phyloP scores from a whole-genome alignment of 2,329 filamentous ascomycete genomes.

The Paracorniculantispora psalliotae region DNA sequence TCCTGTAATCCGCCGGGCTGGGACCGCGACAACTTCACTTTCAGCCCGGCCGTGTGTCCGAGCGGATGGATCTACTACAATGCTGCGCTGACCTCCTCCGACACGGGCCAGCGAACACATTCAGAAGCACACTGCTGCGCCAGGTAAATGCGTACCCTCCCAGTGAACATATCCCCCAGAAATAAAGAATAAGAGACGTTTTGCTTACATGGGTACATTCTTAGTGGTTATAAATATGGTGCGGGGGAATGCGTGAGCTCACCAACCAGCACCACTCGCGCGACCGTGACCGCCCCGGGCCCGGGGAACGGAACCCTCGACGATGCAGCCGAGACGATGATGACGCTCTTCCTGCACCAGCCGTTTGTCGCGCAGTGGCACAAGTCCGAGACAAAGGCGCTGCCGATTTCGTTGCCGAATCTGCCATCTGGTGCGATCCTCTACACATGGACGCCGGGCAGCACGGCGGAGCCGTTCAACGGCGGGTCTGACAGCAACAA shows the following conservation, averaged over 20 bases:
- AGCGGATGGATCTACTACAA: conserved; percentile 1
- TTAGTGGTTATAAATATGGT: neutral
- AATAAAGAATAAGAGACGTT: neutral
- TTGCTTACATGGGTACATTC: neutral
- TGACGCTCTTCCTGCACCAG: neutral
- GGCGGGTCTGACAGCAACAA: neutral
- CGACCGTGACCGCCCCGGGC: neutral
- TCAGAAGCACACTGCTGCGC: conserved; percentile 1
- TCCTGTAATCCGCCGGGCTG: conserved; percentile 6
- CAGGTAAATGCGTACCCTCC: neutral
- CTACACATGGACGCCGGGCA: neutral
- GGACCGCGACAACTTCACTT: conserved; percentile 1
- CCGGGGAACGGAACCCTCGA: neutral
- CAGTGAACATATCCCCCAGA: neutral
- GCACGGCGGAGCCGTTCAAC: neutral
- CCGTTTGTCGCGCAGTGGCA: conserved; percentile 1
- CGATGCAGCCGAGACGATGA: neutral
- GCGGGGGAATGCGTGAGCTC: neutral
- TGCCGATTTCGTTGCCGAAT: neutral
- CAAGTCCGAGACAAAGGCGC: neutral
- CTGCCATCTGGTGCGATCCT: neutral
- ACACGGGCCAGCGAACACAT: neutral
- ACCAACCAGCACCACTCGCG: neutral
- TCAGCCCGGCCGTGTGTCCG: conserved; percentile 6
- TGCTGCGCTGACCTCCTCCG: neutral